A percentile compares a stretch with the other conserved stretches of the same genome.
phyloP scores from a whole-genome alignment of 1,139 yeast species.

The Debaryomyces fabryi region DNA sequence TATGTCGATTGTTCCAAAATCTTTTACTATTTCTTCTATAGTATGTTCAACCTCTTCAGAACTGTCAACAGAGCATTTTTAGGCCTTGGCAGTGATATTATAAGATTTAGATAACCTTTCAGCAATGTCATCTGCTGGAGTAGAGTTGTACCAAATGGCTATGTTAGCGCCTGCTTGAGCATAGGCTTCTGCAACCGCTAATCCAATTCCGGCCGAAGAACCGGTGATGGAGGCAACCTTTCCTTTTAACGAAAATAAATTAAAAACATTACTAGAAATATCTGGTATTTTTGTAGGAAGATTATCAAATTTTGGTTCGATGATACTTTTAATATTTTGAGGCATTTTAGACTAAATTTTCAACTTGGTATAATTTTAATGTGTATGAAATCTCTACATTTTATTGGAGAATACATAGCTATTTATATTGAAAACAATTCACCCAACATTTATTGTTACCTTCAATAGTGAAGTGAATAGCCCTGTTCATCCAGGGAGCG shows the following conservation, averaged over 20 bases:
- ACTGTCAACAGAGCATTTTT: conserved; percentile 68
- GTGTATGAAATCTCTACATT: not conserved
- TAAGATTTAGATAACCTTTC: conserved; percentile 58
- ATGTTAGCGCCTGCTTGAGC: conserved; percentile 93
- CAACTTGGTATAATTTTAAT: not conserved
- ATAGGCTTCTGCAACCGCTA: conserved; percentile 79
- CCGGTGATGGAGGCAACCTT: conserved; percentile 88
- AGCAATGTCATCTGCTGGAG: conserved; percentile 64
- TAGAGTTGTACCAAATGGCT: conserved; percentile 68
- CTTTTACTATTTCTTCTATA: conserved; percentile 60
- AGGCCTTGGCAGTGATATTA: conserved; percentile 69
- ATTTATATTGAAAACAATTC: not conserved
- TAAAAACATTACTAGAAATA: conserved; percentile 37
- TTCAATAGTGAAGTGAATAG: no score
- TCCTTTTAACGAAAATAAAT: conserved; percentile 70
- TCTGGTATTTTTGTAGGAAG: conserved; percentile 34
- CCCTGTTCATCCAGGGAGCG: no score
- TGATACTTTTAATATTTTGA: not conserved
- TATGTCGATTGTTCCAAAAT: conserved; percentile 77
- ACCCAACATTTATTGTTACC: not conserved
- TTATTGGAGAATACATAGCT: not conserved
- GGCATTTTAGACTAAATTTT: not conserved
- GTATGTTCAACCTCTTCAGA: conserved; percentile 59
- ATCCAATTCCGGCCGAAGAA: conserved; percentile 86
- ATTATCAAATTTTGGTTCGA: conserved; percentile 21